Conservation (phyloP, 1,284 basidiomycete genomes). For the Melanopsichium pennsylvanicum region DNA sequence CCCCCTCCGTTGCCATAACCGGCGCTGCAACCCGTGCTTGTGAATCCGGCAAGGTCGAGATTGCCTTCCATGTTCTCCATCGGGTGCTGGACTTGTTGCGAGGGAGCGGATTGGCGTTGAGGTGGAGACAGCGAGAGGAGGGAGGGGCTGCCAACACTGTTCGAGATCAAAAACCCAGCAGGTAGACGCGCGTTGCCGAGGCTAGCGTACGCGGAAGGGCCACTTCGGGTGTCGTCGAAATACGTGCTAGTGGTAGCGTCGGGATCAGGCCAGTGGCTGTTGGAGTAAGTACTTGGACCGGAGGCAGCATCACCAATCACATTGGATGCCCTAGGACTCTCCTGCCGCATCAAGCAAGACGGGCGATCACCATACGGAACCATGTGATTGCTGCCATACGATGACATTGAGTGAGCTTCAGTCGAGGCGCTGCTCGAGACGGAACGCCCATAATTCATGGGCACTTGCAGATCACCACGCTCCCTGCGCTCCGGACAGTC, state of each 20-base stretch:
- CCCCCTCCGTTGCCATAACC: not conserved
- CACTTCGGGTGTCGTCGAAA: constrained; percentile 10
- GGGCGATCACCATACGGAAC: constrained; percentile 29
- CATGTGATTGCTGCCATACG: constrained; percentile 21
- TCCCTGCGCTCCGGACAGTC: constrained; percentile 9
- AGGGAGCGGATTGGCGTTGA: constrained; percentile 22
- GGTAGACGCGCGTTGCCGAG: not conserved
- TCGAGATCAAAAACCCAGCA: constrained; percentile 1
- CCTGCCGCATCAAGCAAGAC: constrained; percentile 7
- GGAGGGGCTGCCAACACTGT: constrained; percentile 1
- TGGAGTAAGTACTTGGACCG: not conserved
- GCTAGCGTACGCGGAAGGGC: not conserved
- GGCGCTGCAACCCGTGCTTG: not conserved
- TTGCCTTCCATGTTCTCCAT: constrained; percentile 13
- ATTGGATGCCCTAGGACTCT: constrained; percentile 7
- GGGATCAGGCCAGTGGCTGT: constrained; percentile 18
- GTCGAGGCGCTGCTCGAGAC: constrained; percentile 2
- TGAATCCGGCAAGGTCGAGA: constrained; percentile 1
- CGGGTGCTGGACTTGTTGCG: constrained; percentile 18
- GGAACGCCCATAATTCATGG: constrained; percentile 12
- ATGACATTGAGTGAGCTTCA: constrained; percentile 1
- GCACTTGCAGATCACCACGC: constrained; percentile 1
- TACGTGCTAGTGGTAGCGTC: constrained; percentile 4
- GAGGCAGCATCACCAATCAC: constrained; percentile 2
- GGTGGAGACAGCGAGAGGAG: constrained; percentile 7